Evolutionary conservation across 805 yeast genomes (phyloP).

Genomic region (Suhomyces faveliae): DNA sequence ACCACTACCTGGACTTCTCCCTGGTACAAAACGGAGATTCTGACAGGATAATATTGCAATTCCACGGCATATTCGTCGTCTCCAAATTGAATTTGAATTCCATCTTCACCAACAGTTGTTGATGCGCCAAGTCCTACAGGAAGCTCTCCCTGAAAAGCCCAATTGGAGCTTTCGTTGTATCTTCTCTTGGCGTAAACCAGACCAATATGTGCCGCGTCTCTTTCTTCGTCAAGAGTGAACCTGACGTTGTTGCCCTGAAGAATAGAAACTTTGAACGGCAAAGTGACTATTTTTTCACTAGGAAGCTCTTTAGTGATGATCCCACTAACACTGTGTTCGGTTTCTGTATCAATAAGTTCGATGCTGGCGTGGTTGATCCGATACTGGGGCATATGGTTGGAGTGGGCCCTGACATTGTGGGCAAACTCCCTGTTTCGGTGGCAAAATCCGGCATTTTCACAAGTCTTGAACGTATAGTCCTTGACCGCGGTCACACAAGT

Average conservation of each 20-base stretch:
- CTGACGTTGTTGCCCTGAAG: slow-evolving; percentile 59
- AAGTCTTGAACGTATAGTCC: slow-evolving; percentile 68
- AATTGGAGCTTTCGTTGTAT: slow-evolving; percentile 56
- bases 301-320: slow-evolving; percentile 43
- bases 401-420: slow-evolving; percentile 13
- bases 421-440: slow-evolving; percentile 73
- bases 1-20: slow-evolving; percentile 51
- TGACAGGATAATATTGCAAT: slow-evolving; percentile 49
- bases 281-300: slow-evolving; percentile 19
- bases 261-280: slow-evolving; percentile 61
- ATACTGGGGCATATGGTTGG: slow-evolving; percentile 20
- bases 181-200: slow-evolving; percentile 35
- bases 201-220: slow-evolving; percentile 16
- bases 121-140: neutral
- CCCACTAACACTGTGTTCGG: slow-evolving; percentile 41
- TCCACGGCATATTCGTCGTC: slow-evolving; percentile 11
- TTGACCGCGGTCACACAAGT: slow-evolving; percentile 42
- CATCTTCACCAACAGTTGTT: neutral
- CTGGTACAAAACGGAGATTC: slow-evolving; percentile 46
- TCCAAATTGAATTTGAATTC: neutral
- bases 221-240: slow-evolving; percentile 62
- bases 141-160: slow-evolving; percentile 48
- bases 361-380: slow-evolving; percentile 22
- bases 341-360: slow-evolving; percentile 2
- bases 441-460: slow-evolving; percentile 84